Evolutionary conservation across 805 yeast species (phyloP).

Genomic region (Wickerhamiella slavikovae): DNA sequence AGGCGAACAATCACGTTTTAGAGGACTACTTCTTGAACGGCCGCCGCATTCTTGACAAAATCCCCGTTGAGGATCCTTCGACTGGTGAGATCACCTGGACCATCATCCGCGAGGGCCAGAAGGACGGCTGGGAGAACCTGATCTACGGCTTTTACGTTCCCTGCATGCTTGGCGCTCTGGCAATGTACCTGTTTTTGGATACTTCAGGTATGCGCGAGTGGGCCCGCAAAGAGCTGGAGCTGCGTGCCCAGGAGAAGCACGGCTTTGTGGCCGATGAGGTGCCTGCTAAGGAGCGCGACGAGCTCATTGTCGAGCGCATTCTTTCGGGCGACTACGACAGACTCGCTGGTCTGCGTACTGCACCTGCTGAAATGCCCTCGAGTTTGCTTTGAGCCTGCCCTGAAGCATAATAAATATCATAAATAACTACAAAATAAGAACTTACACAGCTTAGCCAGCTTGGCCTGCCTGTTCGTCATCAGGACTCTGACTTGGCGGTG

Average conservation of each 20-base stretch:
- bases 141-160: constrained; percentile 59
- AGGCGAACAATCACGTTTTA: constrained; percentile 42
- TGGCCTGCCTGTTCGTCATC: too few species aligned
- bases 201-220: constrained; percentile 41
- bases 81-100: constrained; percentile 69
- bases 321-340: constrained; percentile 69
- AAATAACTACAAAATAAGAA: neutral
- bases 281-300: constrained; percentile 45
- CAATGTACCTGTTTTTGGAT: constrained; percentile 28
- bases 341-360: constrained; percentile 20
- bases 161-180: constrained; percentile 35
- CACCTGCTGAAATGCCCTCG: constrained; percentile 17
- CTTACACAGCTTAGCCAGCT: too few species aligned
- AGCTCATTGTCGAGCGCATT: constrained; percentile 59
- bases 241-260: constrained; percentile 51
- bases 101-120: constrained; percentile 48
- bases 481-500: constrained; percentile 17
- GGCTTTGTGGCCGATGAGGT: constrained; percentile 19
- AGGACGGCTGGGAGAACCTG: constrained; percentile 72
- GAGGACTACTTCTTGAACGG: constrained; percentile 30
- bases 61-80: constrained; percentile 60
- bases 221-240: constrained; percentile 67
- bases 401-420: too few species aligned
- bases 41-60: constrained; percentile 56
- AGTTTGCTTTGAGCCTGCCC: constrained; percentile 13